Evolutionary conservation across 73 alveolate species (phyloP).

Genomic region (Paramecium octaurelia): DNA sequence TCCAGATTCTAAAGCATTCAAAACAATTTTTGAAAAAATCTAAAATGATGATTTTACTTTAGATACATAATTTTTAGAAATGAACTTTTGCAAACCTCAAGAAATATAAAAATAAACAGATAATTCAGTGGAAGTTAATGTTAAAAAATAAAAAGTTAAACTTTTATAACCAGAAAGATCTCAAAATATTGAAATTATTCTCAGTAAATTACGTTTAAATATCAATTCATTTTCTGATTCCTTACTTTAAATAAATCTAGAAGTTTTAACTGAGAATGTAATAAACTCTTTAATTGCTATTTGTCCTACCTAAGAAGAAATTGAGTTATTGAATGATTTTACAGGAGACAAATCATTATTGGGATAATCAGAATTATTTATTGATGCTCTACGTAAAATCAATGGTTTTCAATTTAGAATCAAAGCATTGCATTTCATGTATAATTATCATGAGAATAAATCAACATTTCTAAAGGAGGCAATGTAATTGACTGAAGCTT

Average conservation of each 20-base stretch:
- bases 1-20: background rate
- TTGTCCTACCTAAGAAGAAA: slow-evolving; percentile 16
- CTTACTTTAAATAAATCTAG: background rate
- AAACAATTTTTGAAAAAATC: background rate
- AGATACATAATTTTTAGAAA: background rate
- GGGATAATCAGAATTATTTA: background rate
- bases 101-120: background rate
- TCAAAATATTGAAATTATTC: slow-evolving; percentile 1
- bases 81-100: background rate
- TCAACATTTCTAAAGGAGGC: background rate
- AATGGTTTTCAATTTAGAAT: slow-evolving; percentile 4
- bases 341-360: background rate
- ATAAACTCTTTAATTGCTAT: background rate
- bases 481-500: background rate
- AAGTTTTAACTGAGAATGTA: background rate
- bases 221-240: background rate
- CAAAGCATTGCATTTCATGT: background rate
- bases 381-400: background rate
- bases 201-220: background rate
- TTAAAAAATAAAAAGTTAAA: background rate
- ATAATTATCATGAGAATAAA: background rate
- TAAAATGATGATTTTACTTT: background rate
- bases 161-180: background rate
- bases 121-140: background rate
- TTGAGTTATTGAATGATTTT: background rate